Evolutionary conservation across 495 filamentous ascomycete species (phyloP).

Genomic region (Trichoderma orchidacearum): DNA sequence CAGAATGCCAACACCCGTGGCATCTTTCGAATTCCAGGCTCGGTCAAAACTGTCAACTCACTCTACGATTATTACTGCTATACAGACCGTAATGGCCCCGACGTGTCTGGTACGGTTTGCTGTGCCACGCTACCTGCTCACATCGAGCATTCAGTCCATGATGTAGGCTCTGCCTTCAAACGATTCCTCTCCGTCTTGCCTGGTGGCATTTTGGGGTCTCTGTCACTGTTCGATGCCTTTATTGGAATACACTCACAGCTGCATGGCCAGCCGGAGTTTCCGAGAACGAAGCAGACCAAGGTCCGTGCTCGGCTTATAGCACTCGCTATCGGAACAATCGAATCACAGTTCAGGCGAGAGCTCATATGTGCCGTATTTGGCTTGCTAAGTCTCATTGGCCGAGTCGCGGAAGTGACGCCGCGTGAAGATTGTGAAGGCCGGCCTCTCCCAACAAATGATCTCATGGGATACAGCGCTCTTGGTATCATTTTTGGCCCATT

Average conservation of each 20-base stretch:
- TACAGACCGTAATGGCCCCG: conserved; percentile 30
- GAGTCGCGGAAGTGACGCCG: conserved; percentile 31
- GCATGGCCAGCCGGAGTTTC: conserved; percentile 31
- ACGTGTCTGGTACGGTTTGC: conserved; percentile 36
- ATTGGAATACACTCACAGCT: conserved; percentile 47
- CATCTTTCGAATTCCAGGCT: conserved; percentile 53
- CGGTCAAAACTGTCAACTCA: conserved; percentile 34
- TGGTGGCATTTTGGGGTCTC: conserved; percentile 59
- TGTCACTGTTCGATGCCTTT: conserved; percentile 49
- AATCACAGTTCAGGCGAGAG: conserved; percentile 43
- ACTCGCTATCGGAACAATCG: conserved; percentile 42
- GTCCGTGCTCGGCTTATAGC: conserved; percentile 49
- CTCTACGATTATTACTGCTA: conserved; percentile 50
- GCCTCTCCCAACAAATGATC: conserved; percentile 29
- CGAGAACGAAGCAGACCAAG: conserved; percentile 32
- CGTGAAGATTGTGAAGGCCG: conserved; percentile 32
- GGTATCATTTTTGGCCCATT: conserved; percentile 54
- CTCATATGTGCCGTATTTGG: conserved; percentile 56
- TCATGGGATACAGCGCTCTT: conserved; percentile 50
- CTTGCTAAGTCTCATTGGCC: conserved; percentile 40
- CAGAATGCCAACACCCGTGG: conserved; percentile 41
- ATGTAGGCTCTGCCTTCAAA: conserved; percentile 63
- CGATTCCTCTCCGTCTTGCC: conserved; percentile 56
- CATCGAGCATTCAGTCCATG: conserved; percentile 44
- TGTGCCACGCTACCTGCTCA: conserved; percentile 40